Conservation (phyloP, 306 rosid genomes). For the Neltuma alba region DNA sequence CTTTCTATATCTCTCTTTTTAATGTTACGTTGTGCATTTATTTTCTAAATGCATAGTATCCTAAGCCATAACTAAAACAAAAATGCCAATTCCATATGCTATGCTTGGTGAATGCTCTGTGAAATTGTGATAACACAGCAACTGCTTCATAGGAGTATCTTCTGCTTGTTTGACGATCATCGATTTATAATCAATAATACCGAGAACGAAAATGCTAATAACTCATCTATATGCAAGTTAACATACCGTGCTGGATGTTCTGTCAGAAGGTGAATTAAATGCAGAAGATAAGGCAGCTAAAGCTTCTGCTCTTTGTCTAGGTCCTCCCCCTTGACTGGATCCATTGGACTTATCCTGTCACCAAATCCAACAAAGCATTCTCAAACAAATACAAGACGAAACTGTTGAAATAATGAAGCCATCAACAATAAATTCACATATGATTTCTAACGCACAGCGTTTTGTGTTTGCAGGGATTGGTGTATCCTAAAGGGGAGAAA, state of each 20-base stretch:
- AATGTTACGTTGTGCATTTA: neutral
- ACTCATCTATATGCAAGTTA: conserved; percentile 5
- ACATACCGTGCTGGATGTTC: conserved; percentile 40
- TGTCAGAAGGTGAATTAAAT: conserved; percentile 68
- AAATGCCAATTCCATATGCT: neutral
- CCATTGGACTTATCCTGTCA: conserved; percentile 55
- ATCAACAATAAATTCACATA: conserved; percentile 4
- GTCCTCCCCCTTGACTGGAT: conserved; percentile 58
- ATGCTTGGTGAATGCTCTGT: conserved; percentile 18
- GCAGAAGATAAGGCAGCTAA: conserved; percentile 68
- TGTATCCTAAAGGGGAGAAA: conserved; percentile 3
- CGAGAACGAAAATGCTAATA: conserved; percentile 7
- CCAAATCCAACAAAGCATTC: conserved; percentile 28
- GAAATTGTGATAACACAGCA: neutral
- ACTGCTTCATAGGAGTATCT: conserved; percentile 20
- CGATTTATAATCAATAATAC: conserved; percentile 3
- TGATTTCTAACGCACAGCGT: neutral
- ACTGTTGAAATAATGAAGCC: neutral
- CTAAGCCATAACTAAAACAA: neutral
- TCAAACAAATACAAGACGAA: conserved; percentile 7
- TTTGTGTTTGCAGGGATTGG: neutral
- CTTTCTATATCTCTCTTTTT: neutral
- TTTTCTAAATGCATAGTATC: neutral
- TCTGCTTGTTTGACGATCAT: conserved; percentile 26
- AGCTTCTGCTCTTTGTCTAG: conserved; percentile 66